A percentile compares a stretch with the other conserved stretches of the same genome.
Evolutionary conservation across 176 grass and related monocot species (phyloP).

Genomic region (Aegilops sharonensis): DNA sequence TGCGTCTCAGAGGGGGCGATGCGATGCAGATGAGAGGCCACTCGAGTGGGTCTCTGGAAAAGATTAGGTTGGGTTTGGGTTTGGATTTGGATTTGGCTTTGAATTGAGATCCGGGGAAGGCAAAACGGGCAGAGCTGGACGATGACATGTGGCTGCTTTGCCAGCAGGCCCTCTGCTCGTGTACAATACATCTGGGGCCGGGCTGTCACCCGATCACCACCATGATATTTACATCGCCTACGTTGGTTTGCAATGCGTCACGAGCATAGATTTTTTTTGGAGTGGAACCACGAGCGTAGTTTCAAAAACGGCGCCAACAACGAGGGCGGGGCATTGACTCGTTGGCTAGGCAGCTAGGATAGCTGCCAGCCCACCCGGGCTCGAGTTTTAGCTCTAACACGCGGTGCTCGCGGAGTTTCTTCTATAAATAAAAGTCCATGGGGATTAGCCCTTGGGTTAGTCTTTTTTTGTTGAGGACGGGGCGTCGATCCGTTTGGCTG

Average conservation of each 20-base stretch:
- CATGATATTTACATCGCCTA: not conserved
- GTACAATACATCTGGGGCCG: not conserved
- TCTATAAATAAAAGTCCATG: too few relatives aligned
- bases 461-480: too few relatives aligned
- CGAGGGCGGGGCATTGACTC: too few relatives aligned
- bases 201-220: not conserved
- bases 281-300: not conserved
- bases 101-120: conserved; percentile 15
- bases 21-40: not conserved
- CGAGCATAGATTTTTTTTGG: not conserved
- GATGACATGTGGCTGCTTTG: conserved; percentile 32
- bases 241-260: not conserved
- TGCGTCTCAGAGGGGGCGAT: not conserved
- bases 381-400: too few relatives aligned
- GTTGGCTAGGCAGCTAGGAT: too few relatives aligned
- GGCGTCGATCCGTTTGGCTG: too few relatives aligned
- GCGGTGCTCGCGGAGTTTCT: too few relatives aligned
- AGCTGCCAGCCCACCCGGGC: too few relatives aligned
- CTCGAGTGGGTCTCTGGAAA: not conserved
- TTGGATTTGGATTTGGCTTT: not conserved
- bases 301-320: too few relatives aligned
- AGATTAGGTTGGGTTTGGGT: not conserved
- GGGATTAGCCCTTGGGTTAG: too few relatives aligned
- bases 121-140: conserved; percentile 55
- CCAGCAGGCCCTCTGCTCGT: not conserved